Percentiles rank a stretch among this genome's conserved stretches.
Evolutionary conservation across 106 monocot species (phyloP).

Genomic region (Posidonia australis): DNA sequence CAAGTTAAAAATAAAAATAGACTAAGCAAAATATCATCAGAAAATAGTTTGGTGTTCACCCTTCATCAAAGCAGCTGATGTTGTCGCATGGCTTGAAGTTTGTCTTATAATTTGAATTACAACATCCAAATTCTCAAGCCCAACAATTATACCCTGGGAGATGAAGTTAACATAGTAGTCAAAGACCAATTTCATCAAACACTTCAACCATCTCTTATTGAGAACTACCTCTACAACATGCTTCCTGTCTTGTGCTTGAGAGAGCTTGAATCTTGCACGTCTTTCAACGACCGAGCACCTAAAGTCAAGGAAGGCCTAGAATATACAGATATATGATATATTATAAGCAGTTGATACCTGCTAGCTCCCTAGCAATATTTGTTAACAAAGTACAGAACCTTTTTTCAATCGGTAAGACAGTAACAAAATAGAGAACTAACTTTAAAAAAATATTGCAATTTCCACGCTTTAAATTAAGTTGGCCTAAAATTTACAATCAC

Average conservation of each 20-base stretch:
- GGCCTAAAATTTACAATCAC: too few species aligned
- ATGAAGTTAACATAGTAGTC: slow-evolving; percentile 4
- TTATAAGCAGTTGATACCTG: too few species aligned
- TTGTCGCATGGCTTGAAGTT: slow-evolving; percentile 43
- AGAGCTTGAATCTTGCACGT: slow-evolving; percentile 84
- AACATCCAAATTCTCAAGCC: slow-evolving; percentile 94
- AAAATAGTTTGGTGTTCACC: slow-evolving; percentile 23
- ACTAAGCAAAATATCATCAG: neutral
- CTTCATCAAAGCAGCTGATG: slow-evolving; percentile 50
- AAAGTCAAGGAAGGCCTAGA: slow-evolving; percentile 91
- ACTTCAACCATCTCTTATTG: neutral
- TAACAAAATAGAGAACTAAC: too few species aligned
- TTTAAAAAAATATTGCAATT: too few species aligned
- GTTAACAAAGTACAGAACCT: too few species aligned
- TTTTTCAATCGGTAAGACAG: too few species aligned
- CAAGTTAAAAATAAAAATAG: neutral
- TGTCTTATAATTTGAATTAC: slow-evolving; percentile 60
- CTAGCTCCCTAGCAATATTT: too few species aligned
- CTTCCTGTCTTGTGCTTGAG: slow-evolving; percentile 61
- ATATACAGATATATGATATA: slow-evolving; percentile 5
- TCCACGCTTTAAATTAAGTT: too few species aligned
- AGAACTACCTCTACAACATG: slow-evolving; percentile 82
- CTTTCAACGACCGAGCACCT: slow-evolving; percentile 87
- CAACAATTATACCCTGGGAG: slow-evolving; percentile 80
- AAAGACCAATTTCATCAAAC: neutral